Evolutionary conservation across 768 basidiomycete species (phyloP).

Genomic region (Rubroboletus satanas): DNA sequence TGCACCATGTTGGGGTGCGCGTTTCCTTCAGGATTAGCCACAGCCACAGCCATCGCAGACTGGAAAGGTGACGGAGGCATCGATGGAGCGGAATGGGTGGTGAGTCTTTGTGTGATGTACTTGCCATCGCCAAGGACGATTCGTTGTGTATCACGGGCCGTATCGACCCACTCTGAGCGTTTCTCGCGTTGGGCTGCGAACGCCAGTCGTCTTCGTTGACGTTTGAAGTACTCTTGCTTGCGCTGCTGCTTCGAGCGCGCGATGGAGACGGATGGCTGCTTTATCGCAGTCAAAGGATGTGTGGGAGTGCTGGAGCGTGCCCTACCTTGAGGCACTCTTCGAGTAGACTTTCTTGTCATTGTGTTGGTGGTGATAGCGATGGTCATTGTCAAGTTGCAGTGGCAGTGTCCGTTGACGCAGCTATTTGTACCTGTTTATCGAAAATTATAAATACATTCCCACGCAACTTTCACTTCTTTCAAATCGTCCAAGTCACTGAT

Average conservation of each 20-base stretch:
- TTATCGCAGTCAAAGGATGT: constrained; percentile 22
- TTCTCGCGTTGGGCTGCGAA: constrained; percentile 24
- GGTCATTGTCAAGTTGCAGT: background rate
- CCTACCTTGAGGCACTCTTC: constrained; percentile 27
- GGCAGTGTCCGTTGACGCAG: background rate
- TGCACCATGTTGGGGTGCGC: background rate
- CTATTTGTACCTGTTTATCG: background rate
- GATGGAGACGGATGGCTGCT: constrained; percentile 19
- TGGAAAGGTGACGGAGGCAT: constrained; percentile 17
- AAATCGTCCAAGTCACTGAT: constrained; percentile 15
- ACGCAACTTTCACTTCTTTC: background rate
- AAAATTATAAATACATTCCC: background rate
- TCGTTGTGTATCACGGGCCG: constrained; percentile 35
- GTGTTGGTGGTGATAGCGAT: constrained; percentile 1
- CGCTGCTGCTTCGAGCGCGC: constrained; percentile 19
- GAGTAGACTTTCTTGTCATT: constrained; percentile 22
- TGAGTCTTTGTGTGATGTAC: constrained; percentile 32
- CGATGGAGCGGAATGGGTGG: constrained; percentile 3
- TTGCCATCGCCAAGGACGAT: constrained; percentile 40
- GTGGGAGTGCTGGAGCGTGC: constrained; percentile 23
- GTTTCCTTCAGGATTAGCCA: constrained; percentile 4
- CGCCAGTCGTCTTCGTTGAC: constrained; percentile 15
- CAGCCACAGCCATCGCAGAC: constrained; percentile 7
- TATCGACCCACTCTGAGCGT: constrained; percentile 31
- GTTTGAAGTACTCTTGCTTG: constrained; percentile 21